Evolutionary conservation across 371 early-diverging fungal species (phyloP).

Genomic region (Circinella minor): DNA sequence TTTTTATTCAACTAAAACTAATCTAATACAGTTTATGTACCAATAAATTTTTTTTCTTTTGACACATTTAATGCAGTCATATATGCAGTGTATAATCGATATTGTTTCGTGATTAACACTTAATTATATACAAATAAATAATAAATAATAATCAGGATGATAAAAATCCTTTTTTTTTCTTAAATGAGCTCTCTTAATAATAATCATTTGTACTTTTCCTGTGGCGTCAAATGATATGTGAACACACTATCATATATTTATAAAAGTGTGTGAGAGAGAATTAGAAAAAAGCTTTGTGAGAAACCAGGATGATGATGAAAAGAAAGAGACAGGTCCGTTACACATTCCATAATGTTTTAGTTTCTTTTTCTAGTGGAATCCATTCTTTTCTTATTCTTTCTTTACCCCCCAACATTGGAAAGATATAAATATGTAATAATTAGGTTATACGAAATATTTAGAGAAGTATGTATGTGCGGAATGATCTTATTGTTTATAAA

Average conservation of each 20-base stretch:
- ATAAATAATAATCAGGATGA: no score
- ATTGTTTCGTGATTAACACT: no score
- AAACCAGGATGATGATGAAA: constrained; percentile 1
- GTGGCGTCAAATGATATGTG: constrained; percentile 1
- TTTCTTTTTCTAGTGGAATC: neutral
- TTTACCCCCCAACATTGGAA: neutral
- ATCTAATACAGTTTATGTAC: no score
- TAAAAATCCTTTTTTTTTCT: no score
- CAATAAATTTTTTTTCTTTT: no score
- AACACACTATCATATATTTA: no score
- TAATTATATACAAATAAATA: no score
- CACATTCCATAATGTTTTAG: neutral
- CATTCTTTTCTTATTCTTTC: neutral
- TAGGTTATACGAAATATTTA: neutral
- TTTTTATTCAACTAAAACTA: no score
- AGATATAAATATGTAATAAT: neutral
- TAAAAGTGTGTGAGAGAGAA: no score
- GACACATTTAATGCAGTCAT: no score
- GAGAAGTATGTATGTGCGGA: neutral
- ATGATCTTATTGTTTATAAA: constrained; percentile 8
- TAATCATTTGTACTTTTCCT: neutral
- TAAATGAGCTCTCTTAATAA: neutral
- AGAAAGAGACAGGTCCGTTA: constrained; percentile 6
- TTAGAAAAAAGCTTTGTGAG: neutral
- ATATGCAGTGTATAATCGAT: no score